Percentiles rank a stretch among this genome's conserved stretches.
Conservation (phyloP, 2,329 filamentous ascomycete species). For the Aspergillus sp. region DNA sequence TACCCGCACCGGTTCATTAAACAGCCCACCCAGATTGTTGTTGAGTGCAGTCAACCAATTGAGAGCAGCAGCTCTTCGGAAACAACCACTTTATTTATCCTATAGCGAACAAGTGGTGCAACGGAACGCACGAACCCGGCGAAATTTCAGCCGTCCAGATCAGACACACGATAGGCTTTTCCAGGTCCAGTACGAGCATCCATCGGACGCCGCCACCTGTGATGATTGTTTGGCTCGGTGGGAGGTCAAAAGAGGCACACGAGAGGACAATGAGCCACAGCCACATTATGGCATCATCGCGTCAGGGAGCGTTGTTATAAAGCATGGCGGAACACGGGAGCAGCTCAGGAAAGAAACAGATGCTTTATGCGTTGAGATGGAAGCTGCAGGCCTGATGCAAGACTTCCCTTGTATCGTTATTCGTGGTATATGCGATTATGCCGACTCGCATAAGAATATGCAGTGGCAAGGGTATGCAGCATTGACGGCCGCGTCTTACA, state of each 20-base stretch:
- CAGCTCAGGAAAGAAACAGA: background rate
- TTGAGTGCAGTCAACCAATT: no score
- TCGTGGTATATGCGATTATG: background rate
- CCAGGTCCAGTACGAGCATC: no score
- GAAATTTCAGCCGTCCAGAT: no score
- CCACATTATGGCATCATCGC: constrained; percentile 19
- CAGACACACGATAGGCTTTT: no score
- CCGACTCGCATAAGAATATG: background rate
- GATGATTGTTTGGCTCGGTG: constrained; percentile 29
- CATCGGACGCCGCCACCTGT: no score
- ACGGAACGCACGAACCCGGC: no score
- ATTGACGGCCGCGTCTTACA: no score
- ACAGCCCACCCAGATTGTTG: constrained; percentile 24
- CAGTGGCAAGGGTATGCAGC: no score
- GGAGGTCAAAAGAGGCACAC: constrained; percentile 11
- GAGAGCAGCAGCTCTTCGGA: no score
- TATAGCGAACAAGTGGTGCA: no score
- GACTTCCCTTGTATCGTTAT: background rate
- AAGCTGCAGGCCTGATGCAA: background rate
- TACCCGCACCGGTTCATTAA: constrained; percentile 11
- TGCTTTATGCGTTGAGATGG: background rate
- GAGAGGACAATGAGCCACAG: constrained; percentile 4
- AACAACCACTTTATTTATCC: no score
- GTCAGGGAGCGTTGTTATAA: constrained; percentile 18
- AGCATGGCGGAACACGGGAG: constrained; percentile 10